Conservation (phyloP, 768 basidiomycete genomes). For the Lyophyllum shimeji region DNA sequence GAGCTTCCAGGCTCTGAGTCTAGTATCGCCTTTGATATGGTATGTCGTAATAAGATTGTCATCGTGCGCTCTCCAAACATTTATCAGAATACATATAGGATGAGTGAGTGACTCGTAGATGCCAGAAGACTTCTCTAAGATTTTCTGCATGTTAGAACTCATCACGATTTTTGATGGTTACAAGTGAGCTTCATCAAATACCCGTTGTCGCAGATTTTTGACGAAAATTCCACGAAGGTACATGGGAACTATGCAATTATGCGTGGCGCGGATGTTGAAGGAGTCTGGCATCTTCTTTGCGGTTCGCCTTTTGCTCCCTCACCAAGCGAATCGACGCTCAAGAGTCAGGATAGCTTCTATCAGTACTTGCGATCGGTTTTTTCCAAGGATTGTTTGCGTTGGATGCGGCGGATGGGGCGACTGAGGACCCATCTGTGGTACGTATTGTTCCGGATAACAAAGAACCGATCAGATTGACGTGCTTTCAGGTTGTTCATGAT, state of each 20-base stretch:
- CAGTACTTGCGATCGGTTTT: constrained; percentile 82
- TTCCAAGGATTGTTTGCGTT: constrained; percentile 85
- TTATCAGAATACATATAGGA: constrained; percentile 44
- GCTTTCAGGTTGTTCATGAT: constrained; percentile 59
- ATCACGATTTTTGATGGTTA: constrained; percentile 81
- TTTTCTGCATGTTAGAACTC: constrained; percentile 47
- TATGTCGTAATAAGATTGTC: constrained; percentile 30
- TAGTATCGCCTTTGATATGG: constrained; percentile 88
- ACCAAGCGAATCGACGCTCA: constrained; percentile 1
- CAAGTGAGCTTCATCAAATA: constrained; percentile 43
- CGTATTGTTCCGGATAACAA: constrained; percentile 10
- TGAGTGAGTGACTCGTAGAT: constrained; percentile 56
- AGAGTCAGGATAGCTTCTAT: constrained; percentile 57
- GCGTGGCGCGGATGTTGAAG: constrained; percentile 88
- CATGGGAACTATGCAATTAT: constrained; percentile 93
- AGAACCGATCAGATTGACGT: neutral
- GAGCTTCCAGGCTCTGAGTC: constrained; percentile 90
- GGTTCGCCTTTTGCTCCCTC: constrained; percentile 42
- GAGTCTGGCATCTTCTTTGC: constrained; percentile 94
- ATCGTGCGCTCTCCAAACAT: neutral
- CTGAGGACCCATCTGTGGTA: constrained; percentile 52
- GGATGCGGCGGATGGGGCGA: constrained; percentile 84
- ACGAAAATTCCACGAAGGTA: constrained; percentile 42
- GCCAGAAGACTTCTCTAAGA: neutral
- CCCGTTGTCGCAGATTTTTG: neutral